These are phyloP conservation scores for Hyphodiscus hymeniophilus DNA, from an alignment of 495 filamentous ascomycete species.

Conservation along the genomic window DNA sequence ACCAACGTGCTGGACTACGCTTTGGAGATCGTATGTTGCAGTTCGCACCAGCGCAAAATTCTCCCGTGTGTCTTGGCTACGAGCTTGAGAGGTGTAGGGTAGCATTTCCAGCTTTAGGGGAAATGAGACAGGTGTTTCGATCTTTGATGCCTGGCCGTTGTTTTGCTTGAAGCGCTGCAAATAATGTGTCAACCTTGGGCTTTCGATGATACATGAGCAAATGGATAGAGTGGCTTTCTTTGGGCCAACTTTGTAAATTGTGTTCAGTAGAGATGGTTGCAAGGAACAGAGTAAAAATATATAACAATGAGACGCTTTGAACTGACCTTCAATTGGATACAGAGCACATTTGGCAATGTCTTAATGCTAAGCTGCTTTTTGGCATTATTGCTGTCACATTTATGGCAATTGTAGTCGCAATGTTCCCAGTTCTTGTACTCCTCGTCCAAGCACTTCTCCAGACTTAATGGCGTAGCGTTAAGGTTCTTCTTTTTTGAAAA, in stretches of 20 bases:
- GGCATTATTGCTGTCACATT: slow-evolving; percentile 65
- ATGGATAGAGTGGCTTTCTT: not conserved
- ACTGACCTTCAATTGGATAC: slow-evolving; percentile 81
- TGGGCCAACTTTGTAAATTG: too few species aligned
- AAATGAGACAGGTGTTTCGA: slow-evolving; percentile 73
- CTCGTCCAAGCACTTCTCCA: slow-evolving; percentile 69
- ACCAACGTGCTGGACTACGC: slow-evolving; percentile 80
- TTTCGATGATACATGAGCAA: not conserved
- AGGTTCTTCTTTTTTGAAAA: slow-evolving; percentile 38
- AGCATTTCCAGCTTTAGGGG: slow-evolving; percentile 82
- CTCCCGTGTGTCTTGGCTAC: slow-evolving; percentile 27
- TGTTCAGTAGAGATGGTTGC: too few species aligned
- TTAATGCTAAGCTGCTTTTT: slow-evolving; percentile 75
- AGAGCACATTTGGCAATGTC: slow-evolving; percentile 74
- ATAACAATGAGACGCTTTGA: too few species aligned
- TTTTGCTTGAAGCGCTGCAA: slow-evolving; percentile 74
- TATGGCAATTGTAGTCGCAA: slow-evolving; percentile 73
- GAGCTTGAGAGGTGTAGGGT: slow-evolving; percentile 66
- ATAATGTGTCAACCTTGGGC: not conserved
- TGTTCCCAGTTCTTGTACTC: slow-evolving; percentile 73
- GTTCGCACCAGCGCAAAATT: slow-evolving; percentile 41
- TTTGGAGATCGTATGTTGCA: slow-evolving; percentile 71
- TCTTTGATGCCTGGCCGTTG: slow-evolving; percentile 53
- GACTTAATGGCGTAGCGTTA: slow-evolving; percentile 36
- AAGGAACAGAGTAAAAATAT: not conserved